A percentile compares a stretch with the other conserved stretches of the same genome.
These are phyloP conservation scores for Davidsoniella virescens DNA, from an alignment of 2,329 filamentous ascomycete genomes.

Conservation along the genomic window DNA sequence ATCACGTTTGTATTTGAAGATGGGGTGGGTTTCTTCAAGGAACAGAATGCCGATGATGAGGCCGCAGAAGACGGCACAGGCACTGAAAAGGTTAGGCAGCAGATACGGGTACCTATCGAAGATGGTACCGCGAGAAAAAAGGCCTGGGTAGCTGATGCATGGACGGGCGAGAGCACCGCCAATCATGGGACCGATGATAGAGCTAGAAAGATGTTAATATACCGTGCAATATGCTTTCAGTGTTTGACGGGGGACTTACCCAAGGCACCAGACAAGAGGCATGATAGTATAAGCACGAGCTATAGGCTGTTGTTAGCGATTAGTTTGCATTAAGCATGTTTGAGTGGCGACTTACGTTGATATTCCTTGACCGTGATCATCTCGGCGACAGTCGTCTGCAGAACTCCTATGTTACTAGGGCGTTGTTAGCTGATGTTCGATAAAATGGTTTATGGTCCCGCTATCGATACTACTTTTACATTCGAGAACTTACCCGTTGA, in stretches of 20 bases:
- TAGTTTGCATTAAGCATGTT: conserved; percentile 16
- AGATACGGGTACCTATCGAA: conserved; percentile 84
- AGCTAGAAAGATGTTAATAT: conserved; percentile 30
- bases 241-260: conserved; percentile 34
- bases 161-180: conserved; percentile 81
- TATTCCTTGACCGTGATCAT: conserved; percentile 86
- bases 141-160: conserved; percentile 59
- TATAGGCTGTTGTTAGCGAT: conserved; percentile 20
- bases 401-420: conserved; percentile 71
- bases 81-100: conserved; percentile 81
- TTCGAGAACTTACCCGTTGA: conserved; percentile 59
- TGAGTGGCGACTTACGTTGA: conserved; percentile 46
- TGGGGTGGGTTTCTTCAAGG: conserved; percentile 82
- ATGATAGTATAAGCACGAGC: conserved; percentile 92
- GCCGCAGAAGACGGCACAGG: conserved; percentile 58
- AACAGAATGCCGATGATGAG: conserved; percentile 70
- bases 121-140: conserved; percentile 58
- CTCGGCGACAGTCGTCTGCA: conserved; percentile 90
- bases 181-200: conserved; percentile 81
- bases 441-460: neutral
- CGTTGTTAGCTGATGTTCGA: conserved; percentile 1
- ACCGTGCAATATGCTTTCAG: neutral
- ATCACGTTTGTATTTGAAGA: conserved; percentile 63
- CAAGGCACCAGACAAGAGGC: conserved; percentile 95
- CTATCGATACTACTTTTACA: neutral